Evolutionary conservation across 495 filamentous ascomycete genomes (phyloP), one percentile per base, ranked within the genome.

Genomic region (Jackrogersella minutella): DNA sequence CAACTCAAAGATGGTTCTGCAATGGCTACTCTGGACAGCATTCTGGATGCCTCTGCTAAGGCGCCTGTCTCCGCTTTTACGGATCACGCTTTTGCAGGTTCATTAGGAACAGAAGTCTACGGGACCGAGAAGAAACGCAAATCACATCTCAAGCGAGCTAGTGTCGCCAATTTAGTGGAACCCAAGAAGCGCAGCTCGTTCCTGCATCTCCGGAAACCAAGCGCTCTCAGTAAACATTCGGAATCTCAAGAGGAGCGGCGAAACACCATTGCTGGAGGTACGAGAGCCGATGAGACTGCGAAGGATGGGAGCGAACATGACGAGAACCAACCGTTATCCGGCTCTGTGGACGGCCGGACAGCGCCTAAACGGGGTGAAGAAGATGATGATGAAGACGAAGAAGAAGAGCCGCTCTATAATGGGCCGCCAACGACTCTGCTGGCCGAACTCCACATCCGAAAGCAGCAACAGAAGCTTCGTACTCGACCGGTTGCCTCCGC

Each of bases 21-120:
- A 13, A 92, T 93, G 64, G 89, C 86, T 31, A 97, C 94, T 0
- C 82, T 99, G 7, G 95, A 99, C 57, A 95, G 88, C 70, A 95
- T 99, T 41, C 83, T 99, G 8, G 92, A 97, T 76, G 95, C 95
- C n/a, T 97, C 95, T 3, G 91, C 93, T 2, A 84, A 84, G 60
- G 95, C 96, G 1, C 95, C 95, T n/a, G 92, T 97, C 40, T 92
- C 84, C 40, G 95, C 95, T 49, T 98, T 97, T 70, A 97, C 92
- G 0, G 93, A 98, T 72, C 95, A 99, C 75, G 89, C 90, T 8
- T 91, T 91, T 61, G 90, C 88, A 26, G 94, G 93, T 11, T 85
- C 86, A 46, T 72, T 89, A 13, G 89, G 90, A 47, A 72, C 83
- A 0, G 85, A 91, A 67, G 84, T 91, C 0, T 91, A 91, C 67